Evolutionary conservation across 2,329 filamentous ascomycete genomes (phyloP).

Genomic region (Pseudonectria foliicola): DNA sequence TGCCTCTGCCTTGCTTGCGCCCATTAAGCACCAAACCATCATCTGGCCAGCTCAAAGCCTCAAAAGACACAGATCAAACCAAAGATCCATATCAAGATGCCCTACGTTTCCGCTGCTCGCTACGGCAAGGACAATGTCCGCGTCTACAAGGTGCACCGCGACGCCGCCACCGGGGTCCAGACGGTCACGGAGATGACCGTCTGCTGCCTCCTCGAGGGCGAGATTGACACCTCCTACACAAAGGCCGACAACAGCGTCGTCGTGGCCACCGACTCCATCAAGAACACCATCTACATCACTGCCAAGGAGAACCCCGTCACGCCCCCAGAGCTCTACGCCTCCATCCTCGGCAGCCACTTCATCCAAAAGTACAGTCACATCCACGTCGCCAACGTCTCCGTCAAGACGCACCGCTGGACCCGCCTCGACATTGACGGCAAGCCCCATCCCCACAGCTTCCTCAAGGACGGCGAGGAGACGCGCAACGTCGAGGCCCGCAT

Average conservation of each 20-base stretch:
- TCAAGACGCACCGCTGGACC: conserved; percentile 85
- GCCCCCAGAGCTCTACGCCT: conserved; percentile 86
- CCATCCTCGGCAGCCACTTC: conserved; percentile 82
- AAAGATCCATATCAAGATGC: conserved; percentile 34
- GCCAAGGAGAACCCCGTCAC: conserved; percentile 90
- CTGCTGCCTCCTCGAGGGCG: conserved; percentile 84
- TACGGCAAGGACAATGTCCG: conserved; percentile 98
- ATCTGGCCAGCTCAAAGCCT: conserved; percentile 5
- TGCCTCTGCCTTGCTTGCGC: neutral
- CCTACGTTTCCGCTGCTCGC: conserved; percentile 55
- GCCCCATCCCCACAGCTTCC: conserved; percentile 91
- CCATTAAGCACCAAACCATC: conserved; percentile 3
- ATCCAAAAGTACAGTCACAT: conserved; percentile 84
- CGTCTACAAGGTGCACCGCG: conserved; percentile 85
- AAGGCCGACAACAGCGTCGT: conserved; percentile 89
- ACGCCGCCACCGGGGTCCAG: conserved; percentile 70
- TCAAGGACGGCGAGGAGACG: conserved; percentile 82
- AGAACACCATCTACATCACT: conserved; percentile 93
- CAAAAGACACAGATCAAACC: conserved; percentile 8
- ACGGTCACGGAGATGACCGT: conserved; percentile 93
- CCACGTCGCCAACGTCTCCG: conserved; percentile 70
- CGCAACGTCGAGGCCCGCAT: conserved; percentile 72
- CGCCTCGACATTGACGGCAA: conserved; percentile 81
- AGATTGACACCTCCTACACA: conserved; percentile 87
- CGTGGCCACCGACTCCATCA: conserved; percentile 95